Base-by-base conservation (phyloP, 1,284 basidiomycete species). In the Leucoagaricus sp. region DNA sequence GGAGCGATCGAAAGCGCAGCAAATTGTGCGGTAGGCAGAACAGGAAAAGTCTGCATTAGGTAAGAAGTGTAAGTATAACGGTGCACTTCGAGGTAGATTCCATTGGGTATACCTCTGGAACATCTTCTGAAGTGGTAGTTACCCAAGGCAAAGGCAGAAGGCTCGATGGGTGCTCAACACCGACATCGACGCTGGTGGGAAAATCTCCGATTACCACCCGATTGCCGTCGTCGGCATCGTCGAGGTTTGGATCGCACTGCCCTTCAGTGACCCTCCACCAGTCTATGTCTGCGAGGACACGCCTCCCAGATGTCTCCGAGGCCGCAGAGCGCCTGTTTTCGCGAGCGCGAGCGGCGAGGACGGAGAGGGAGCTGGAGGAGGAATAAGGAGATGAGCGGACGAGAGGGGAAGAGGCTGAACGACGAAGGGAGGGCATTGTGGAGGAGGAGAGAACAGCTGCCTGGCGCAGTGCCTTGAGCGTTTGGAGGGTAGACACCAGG, bases 221-320 rank as follows among this genome's bases (percentile, higher is more conserved):
- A 58, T 63, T 74, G 74, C 65, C 74, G 72, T 45, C 54, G 23
- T 49, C 47, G 17, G 33, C 36, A 48, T 61, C 60, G 65, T 73
- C 77, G 61, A 68, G 67, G 60, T 75, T 73, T 52, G 70, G 64
- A 65, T 83, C 79, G 68, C 76, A 77, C 71, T 91, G 89, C 58
- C 86, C 85, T 58, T 85, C 86, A 61, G 80, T 72, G 61, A 91
- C 87, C 63, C 78, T 81, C 89, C 89, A 91, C 89, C 89, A 91
- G 69, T 90, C 88, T 64, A 91, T 86, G 74, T 91, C 89, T 38
- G 87, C 89, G 58, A 91, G 79, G 60, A 91, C 87, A 62, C 88
- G 80, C 67, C 89, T 80, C 62, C 71, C 76, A 61, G 67, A 70
- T 28, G 80, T 82, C 63, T 87, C 84, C 58, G 87, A 86, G 60